These are phyloP conservation scores for Metarhizium brunneum DNA, from an alignment of 2,329 filamentous ascomycete genomes.

Conservation along the genomic window DNA sequence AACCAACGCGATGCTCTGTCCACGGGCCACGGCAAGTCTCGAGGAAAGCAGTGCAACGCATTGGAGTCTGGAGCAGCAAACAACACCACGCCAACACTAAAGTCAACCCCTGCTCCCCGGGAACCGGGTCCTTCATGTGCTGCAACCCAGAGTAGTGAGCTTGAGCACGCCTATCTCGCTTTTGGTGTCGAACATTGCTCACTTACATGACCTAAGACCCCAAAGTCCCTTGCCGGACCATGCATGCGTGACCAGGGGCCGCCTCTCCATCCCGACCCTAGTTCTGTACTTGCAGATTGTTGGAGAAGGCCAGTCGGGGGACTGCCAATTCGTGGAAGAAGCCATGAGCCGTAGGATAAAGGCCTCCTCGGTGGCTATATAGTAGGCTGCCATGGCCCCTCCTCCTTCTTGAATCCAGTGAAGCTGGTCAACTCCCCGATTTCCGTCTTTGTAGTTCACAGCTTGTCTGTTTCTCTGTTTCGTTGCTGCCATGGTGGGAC, in stretches of 20 bases:
- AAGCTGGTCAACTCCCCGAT: not conserved
- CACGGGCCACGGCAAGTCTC: not conserved
- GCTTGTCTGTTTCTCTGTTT: not conserved
- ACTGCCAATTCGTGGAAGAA: not conserved
- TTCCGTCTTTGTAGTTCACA: not conserved
- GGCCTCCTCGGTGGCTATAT: not conserved
- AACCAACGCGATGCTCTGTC: not conserved
- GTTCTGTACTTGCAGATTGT: not conserved
- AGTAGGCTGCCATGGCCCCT: not conserved
- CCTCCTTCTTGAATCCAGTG: not conserved
- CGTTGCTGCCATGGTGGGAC: slow-evolving; percentile 9
- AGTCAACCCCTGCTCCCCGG: not conserved
- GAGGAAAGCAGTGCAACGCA: not conserved
- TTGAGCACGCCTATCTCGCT: not conserved
- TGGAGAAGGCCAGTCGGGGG: not conserved
- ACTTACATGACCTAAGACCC: not conserved
- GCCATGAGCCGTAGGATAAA: not conserved
- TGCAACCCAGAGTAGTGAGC: not conserved
- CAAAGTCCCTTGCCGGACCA: not conserved
- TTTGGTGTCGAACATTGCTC: not conserved
- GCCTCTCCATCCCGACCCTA: not conserved
- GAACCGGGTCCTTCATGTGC: not conserved
- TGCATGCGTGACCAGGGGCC: not conserved
- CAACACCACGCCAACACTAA: not conserved
- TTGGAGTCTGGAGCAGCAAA: not conserved